Percentiles rank a stretch among this genome's conserved stretches.
These are phyloP conservation scores for Penicillium herquei DNA, from an alignment of 495 filamentous ascomycete genomes.

Conservation along the genomic window DNA sequence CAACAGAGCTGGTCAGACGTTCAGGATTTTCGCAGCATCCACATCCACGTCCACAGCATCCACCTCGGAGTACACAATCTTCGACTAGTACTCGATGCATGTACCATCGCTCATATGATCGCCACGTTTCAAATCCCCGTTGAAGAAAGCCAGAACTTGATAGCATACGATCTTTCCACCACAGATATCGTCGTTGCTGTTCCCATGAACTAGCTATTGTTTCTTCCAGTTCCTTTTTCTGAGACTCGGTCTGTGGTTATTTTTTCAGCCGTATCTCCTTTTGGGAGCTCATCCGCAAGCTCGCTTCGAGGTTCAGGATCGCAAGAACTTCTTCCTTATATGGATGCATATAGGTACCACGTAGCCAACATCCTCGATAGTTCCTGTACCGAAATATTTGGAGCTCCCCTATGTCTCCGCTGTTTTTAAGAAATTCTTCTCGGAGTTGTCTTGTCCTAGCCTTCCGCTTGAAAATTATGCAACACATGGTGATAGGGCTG, in stretches of 20 bases:
- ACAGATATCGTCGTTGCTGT: constrained; percentile 1
- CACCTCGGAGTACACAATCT: constrained; percentile 4
- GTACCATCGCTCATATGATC: constrained; percentile 3
- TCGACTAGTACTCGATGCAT: constrained; percentile 3
- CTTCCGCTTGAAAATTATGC: neutral
- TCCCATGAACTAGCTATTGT: constrained; percentile 3
- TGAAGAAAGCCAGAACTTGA: constrained; percentile 1
- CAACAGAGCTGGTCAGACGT: constrained; percentile 4
- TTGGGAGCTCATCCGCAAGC: constrained; percentile 2
- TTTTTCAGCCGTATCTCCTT: constrained; percentile 2
- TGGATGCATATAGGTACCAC: neutral
- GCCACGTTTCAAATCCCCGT: constrained; percentile 3
- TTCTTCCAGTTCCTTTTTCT: constrained; percentile 3
- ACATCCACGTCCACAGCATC: constrained; percentile 3
- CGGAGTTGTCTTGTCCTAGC: constrained; percentile 1
- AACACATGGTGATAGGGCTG: constrained; percentile 2
- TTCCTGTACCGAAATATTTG: neutral
- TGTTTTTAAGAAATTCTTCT: constrained; percentile 3
- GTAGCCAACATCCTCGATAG: neutral
- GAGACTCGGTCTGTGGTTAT: constrained; percentile 1
- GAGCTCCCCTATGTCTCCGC: neutral
- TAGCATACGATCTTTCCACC: constrained; percentile 4
- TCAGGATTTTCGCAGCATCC: constrained; percentile 4
- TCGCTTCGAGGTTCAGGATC: constrained; percentile 2
- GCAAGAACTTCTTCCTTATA: constrained; percentile 4